Percentiles rank a stretch among this genome's conserved stretches.
Evolutionary conservation across 2,329 filamentous ascomycete genomes (phyloP).

Genomic region (Nakataea oryzae): DNA sequence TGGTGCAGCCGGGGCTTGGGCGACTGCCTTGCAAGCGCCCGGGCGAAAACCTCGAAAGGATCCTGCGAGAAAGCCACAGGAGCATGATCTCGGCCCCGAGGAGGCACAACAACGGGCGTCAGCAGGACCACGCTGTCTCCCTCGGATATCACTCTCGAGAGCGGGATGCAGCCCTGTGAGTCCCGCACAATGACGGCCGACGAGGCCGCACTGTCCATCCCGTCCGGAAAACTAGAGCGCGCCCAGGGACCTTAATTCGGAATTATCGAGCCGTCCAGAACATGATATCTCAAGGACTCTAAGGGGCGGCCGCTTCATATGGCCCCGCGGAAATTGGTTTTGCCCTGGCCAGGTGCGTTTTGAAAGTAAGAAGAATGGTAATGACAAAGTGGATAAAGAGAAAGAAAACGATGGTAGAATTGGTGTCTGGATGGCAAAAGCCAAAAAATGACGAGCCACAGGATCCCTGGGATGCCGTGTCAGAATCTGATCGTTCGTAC

Average conservation of each 20-base stretch:
- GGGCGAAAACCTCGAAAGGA: conserved; percentile 63
- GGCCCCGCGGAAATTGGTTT: neutral
- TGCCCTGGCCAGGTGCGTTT: neutral
- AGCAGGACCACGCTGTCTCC: conserved; percentile 22
- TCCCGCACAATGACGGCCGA: conserved; percentile 25
- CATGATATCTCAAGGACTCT: neutral
- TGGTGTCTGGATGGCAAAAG: too few species aligned
- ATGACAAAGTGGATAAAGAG: neutral
- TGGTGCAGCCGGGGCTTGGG: conserved; percentile 52
- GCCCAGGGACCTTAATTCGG: neutral
- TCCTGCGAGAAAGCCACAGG: conserved; percentile 37
- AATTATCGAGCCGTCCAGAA: neutral
- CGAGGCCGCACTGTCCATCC: neutral
- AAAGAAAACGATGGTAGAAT: neutral
- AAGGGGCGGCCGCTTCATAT: neutral
- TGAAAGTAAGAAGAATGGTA: neutral
- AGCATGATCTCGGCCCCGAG: conserved; percentile 41
- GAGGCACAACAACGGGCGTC: neutral
- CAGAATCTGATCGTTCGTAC: neutral
- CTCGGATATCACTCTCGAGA: conserved; percentile 32
- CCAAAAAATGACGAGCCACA: neutral
- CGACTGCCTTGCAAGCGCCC: conserved; percentile 49
- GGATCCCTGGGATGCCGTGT: neutral
- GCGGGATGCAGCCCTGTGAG: conserved; percentile 32
- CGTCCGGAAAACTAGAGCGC: neutral